Percentiles rank a stretch among this genome's conserved stretches.
Evolutionary conservation across 176 grass and related monocot genomes (phyloP).

Genomic region (Tillandsia fasciculata): DNA sequence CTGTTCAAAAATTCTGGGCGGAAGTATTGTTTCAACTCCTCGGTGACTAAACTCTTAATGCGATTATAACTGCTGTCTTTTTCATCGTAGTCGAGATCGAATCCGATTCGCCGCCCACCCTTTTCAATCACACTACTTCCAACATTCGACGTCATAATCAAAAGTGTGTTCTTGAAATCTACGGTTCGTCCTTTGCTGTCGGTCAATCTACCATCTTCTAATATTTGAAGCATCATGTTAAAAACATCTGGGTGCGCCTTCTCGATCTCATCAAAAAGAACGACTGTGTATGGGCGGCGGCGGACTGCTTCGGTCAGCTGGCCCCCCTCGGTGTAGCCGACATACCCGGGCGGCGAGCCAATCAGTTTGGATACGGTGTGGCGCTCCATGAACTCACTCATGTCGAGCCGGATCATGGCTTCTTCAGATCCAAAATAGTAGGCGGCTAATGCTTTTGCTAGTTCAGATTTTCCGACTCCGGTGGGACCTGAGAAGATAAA

Average conservation of each 20-base stretch:
- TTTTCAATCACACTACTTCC: slow-evolving; percentile 94
- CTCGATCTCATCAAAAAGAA: slow-evolving; percentile 86
- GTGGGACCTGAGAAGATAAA: slow-evolving; percentile 93
- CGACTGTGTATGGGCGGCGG: slow-evolving; percentile 65
- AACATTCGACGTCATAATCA: slow-evolving; percentile 93
- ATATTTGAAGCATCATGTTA: slow-evolving; percentile 97
- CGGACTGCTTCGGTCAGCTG: slow-evolving; percentile 91
- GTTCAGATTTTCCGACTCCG: slow-evolving; percentile 91
- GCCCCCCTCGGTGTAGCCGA: slow-evolving; percentile 89
- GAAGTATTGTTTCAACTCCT: slow-evolving; percentile 95
- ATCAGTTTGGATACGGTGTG: slow-evolving; percentile 89
- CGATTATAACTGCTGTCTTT: slow-evolving; percentile 86
- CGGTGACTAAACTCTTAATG: slow-evolving; percentile 71
- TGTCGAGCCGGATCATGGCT: slow-evolving; percentile 93
- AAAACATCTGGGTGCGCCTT: slow-evolving; percentile 89
- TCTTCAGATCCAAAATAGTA: slow-evolving; percentile 89
- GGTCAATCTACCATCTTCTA: slow-evolving; percentile 79
- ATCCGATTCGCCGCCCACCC: slow-evolving; percentile 69
- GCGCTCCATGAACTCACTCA: slow-evolving; percentile 95
- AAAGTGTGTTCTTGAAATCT: slow-evolving; percentile 88
- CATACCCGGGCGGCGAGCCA: slow-evolving; percentile 85
- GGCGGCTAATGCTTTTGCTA: slow-evolving; percentile 65
- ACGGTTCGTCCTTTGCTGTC: slow-evolving; percentile 94
- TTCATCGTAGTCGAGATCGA: slow-evolving; percentile 61
- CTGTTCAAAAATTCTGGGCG: slow-evolving; percentile 80